phyloP scores from a whole-genome alignment of 164 flowering plant genomes.

The Chloranthus sessilifolius region DNA sequence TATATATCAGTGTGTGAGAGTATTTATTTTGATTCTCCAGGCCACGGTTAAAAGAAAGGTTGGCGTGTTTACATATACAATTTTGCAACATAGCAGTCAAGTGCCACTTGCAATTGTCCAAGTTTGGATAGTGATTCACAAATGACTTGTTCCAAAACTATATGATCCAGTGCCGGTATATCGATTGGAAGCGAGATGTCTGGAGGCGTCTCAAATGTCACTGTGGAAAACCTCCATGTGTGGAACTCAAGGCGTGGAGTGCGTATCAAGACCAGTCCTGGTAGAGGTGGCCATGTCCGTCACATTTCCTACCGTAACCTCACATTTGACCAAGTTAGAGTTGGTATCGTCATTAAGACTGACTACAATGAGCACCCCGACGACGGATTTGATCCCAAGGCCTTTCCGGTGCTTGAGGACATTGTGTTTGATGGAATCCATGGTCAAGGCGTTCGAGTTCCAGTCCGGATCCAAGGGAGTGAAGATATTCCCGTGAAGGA shows the following conservation, averaged over 20 bases:
- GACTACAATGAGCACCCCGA: slow-evolving; percentile 97
- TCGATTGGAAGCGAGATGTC: slow-evolving; percentile 99
- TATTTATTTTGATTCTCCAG: too few species aligned
- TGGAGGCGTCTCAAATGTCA: slow-evolving; percentile 86
- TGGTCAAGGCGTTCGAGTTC: slow-evolving; percentile 91
- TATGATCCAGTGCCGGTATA: slow-evolving; percentile 73
- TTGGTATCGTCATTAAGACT: slow-evolving; percentile 84
- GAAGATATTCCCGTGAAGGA: slow-evolving; percentile 74
- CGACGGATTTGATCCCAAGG: slow-evolving; percentile 61
- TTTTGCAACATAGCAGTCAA: too few species aligned
- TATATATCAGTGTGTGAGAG: too few species aligned
- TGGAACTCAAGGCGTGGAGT: slow-evolving; percentile 87
- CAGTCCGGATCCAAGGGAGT: slow-evolving; percentile 88
- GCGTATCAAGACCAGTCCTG: slow-evolving; percentile 84
- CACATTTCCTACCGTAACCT: slow-evolving; percentile 63
- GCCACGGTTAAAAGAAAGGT: too few species aligned
- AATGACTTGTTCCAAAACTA: background rate
- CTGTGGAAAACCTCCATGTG: slow-evolving; percentile 70
- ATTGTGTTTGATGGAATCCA: slow-evolving; percentile 65
- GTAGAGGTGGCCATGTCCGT: slow-evolving; percentile 85
- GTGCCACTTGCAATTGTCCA: too few species aligned
- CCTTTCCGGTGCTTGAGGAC: slow-evolving; percentile 55
- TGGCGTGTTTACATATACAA: too few species aligned
- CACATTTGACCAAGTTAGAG: slow-evolving; percentile 73
- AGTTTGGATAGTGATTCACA: too few species aligned